Evolutionary conservation across 1,284 basidiomycete genomes (phyloP).

Genomic region (Ceratobasidium papillatum): DNA sequence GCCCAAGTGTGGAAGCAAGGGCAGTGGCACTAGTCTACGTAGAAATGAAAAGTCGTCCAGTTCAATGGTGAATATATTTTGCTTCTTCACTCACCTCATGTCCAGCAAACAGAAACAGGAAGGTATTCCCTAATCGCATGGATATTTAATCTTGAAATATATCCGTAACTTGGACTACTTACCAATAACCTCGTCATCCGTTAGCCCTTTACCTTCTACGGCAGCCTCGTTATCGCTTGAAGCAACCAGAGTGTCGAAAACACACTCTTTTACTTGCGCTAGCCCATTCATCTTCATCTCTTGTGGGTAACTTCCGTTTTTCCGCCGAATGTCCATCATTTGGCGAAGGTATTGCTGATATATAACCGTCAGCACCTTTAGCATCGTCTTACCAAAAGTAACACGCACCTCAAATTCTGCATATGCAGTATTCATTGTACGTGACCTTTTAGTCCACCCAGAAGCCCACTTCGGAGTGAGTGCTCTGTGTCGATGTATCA

Average conservation of each 20-base stretch:
- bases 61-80: not conserved
- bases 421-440: not conserved
- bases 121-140: not conserved
- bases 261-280: not conserved
- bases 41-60: not conserved
- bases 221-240: constrained; percentile 3
- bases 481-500: not conserved
- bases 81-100: constrained; percentile 22
- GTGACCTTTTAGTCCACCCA: not conserved
- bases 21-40: constrained; percentile 32
- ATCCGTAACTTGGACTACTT: no score
- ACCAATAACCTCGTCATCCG: constrained; percentile 14
- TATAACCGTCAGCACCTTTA: not conserved
- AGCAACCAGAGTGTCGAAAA: constrained; percentile 2
- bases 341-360: not conserved
- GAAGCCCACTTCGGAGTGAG: constrained; percentile 12
- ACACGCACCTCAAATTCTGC: not conserved
- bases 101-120: constrained; percentile 24
- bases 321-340: constrained; percentile 5
- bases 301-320: not conserved
- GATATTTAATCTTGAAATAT: not conserved
- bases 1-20: constrained; percentile 19
- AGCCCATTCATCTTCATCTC: not conserved
- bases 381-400: not conserved
- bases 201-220: not conserved